phyloP scores from a whole-genome alignment of 169 alveolate genomes.

The Plasmodium ovale region DNA sequence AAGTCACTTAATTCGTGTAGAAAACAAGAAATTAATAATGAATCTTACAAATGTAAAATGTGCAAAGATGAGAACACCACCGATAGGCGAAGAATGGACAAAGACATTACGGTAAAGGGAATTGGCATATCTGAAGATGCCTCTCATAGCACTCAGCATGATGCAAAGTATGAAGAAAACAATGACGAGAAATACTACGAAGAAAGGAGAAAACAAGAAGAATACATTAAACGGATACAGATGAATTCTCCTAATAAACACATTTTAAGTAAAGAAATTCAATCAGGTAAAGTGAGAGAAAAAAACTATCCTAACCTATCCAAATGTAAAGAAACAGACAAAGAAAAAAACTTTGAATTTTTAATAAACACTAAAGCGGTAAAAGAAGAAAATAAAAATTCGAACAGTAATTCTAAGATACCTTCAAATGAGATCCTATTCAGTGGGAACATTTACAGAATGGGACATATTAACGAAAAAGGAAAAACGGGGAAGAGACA shows the following conservation, averaged over 20 bases:
- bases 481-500: constrained; percentile 12
- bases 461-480: neutral
- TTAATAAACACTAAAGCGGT: constrained; percentile 19
- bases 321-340: neutral
- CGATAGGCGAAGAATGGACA: neutral
- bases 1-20: too few species aligned
- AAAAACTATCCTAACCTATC: neutral
- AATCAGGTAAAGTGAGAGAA: neutral
- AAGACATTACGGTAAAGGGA: neutral
- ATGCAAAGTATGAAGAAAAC: neutral
- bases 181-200: neutral
- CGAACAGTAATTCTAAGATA: neutral
- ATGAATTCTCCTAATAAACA: neutral
- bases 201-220: neutral
- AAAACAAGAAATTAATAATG: too few species aligned
- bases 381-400: constrained; percentile 9
- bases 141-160: too few species aligned
- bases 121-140: too few species aligned
- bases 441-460: constrained; percentile 20
- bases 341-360: constrained; percentile 26
- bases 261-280: neutral
- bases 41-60: too few species aligned
- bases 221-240: neutral
- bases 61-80: too few species aligned
- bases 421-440: constrained; percentile 12